Evolutionary conservation across 345 rosid species (phyloP).

Genomic region (Acer yangbiense): DNA sequence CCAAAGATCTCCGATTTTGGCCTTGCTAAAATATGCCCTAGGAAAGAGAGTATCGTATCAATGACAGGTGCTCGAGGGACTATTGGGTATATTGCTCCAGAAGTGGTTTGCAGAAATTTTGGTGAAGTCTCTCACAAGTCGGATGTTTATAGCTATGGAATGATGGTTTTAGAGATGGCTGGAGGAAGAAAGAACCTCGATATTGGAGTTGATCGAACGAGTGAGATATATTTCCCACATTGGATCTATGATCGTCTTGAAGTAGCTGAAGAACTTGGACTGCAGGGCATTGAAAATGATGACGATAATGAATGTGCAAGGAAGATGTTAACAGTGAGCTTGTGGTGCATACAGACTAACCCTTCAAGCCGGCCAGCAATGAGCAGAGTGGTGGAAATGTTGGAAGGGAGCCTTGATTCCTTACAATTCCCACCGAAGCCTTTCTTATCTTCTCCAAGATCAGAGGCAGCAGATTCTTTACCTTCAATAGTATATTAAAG

Average conservation of each 20-base stretch:
- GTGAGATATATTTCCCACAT: background rate
- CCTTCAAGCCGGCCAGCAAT: background rate
- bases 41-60: background rate
- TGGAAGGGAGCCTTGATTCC: conserved; percentile 5
- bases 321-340: background rate
- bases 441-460: background rate
- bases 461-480: background rate
- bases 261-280: background rate
- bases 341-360: conserved; percentile 2
- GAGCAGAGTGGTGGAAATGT: conserved; percentile 2
- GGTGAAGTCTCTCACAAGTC: conserved; percentile 1
- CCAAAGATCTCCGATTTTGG: background rate
- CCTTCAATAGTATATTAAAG: background rate
- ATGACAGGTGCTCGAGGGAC: background rate
- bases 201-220: background rate
- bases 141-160: background rate
- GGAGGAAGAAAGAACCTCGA: background rate
- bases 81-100: background rate
- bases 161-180: conserved; percentile 1
- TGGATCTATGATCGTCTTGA: background rate
- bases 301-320: background rate
- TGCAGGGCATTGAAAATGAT: background rate
- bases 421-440: background rate
- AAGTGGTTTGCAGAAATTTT: background rate
- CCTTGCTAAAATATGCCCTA: background rate